These are phyloP conservation scores for Asclepias syriaca DNA, from an alignment of 257 asterid genomes.

Conservation along the genomic window DNA sequence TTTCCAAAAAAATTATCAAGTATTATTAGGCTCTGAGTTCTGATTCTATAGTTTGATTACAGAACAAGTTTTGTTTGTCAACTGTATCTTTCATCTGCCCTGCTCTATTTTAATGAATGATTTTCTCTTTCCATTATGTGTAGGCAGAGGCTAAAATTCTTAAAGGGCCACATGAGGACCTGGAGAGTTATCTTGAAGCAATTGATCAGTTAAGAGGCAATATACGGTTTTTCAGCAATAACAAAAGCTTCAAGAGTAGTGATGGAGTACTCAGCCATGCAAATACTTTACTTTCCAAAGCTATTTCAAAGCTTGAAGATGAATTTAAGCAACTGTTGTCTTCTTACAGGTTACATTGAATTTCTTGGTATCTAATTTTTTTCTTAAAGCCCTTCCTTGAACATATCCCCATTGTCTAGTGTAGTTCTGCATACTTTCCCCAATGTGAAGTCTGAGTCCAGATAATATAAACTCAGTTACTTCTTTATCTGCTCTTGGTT, in stretches of 20 bases:
- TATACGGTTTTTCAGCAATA: slow-evolving; percentile 78
- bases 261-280: slow-evolving; percentile 92
- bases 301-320: slow-evolving; percentile 94
- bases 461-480: neutral
- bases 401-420: neutral
- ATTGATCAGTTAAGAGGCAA: slow-evolving; percentile 85
- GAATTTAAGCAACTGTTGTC: slow-evolving; percentile 78
- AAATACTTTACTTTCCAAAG: slow-evolving; percentile 78
- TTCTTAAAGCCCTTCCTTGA: neutral
- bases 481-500: neutral
- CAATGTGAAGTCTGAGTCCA: neutral
- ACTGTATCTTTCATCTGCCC: neutral
- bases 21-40: neutral
- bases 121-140: slow-evolving; percentile 12
- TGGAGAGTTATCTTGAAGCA: slow-evolving; percentile 92
- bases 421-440: neutral
- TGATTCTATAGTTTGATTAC: neutral
- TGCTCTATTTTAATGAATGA: neutral
- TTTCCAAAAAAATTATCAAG: neutral
- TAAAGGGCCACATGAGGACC: slow-evolving; percentile 96
- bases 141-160: slow-evolving; percentile 97
- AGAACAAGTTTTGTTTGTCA: neutral
- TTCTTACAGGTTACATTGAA: slow-evolving; percentile 61
- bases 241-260: slow-evolving; percentile 92
- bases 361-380: neutral